phyloP scores from a whole-genome alignment of 768 basidiomycete genomes.

The Pholiota conissans region DNA sequence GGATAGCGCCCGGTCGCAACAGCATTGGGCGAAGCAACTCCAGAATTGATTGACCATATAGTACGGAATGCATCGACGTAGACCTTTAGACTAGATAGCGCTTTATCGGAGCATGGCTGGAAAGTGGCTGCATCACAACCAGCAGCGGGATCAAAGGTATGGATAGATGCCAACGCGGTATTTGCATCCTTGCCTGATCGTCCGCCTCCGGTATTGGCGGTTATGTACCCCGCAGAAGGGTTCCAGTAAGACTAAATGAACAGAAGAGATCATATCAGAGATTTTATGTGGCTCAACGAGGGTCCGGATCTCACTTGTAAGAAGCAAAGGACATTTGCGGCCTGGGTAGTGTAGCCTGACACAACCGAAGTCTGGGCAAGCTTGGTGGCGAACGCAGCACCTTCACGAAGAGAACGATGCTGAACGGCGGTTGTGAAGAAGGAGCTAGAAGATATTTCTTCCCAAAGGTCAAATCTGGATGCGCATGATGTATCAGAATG shows the following conservation, averaged over 20 bases:
- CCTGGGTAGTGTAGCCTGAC: slow-evolving; percentile 53
- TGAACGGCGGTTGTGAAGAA: slow-evolving; percentile 82
- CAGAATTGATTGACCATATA: slow-evolving; percentile 65
- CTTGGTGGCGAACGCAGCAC: slow-evolving; percentile 54
- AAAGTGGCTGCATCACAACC: slow-evolving; percentile 73
- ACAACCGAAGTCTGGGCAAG: slow-evolving; percentile 51
- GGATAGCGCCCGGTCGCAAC: slow-evolving; percentile 72
- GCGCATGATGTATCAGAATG: neutral
- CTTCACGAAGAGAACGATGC: slow-evolving; percentile 69
- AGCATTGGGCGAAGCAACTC: slow-evolving; percentile 48
- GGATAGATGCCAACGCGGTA: slow-evolving; percentile 65
- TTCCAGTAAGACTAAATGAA: slow-evolving; percentile 50
- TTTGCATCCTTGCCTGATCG: slow-evolving; percentile 74
- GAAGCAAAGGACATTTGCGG: slow-evolving; percentile 64
- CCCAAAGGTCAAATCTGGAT: slow-evolving; percentile 67
- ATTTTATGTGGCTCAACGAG: neutral
- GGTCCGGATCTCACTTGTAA: slow-evolving; percentile 7
- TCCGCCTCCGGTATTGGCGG: slow-evolving; percentile 71
- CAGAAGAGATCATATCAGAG: slow-evolving; percentile 3
- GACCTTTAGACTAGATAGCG: slow-evolving; percentile 63
- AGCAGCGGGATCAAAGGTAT: slow-evolving; percentile 66
- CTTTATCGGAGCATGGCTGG: slow-evolving; percentile 79
- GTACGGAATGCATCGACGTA: slow-evolving; percentile 67
- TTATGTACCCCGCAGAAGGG: slow-evolving; percentile 53
- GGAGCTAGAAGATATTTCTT: slow-evolving; percentile 64